These are phyloP conservation scores for Umbilicus rupestris DNA, from an alignment of 164 flowering plant species.

Conservation along the genomic window DNA sequence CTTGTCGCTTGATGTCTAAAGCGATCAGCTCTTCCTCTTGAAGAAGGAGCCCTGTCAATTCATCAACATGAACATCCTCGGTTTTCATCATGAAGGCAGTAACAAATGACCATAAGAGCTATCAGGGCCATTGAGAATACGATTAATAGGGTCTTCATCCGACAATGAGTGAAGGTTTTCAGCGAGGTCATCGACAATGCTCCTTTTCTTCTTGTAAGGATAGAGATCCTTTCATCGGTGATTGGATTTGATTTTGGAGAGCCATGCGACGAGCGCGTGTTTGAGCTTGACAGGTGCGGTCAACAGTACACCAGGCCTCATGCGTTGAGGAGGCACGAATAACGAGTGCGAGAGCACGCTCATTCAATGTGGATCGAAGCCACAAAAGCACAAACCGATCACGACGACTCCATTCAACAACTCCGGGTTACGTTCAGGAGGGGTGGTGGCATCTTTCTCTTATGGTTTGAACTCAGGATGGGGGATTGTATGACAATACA, in stretches of 20 bases:
- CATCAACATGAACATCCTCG: not conserved
- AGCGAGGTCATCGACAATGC: not conserved
- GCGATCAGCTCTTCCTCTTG: not conserved
- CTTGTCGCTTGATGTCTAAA: not conserved
- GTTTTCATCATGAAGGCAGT: slow-evolving; percentile 1
- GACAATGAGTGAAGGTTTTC: not conserved
- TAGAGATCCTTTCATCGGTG: not conserved
- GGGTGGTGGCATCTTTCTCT: not conserved
- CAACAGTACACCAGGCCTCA: not conserved
- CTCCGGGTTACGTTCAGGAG: not conserved
- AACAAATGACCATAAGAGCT: not conserved
- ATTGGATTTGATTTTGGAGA: not conserved
- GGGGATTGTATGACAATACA: not conserved
- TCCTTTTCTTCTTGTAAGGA: not conserved
- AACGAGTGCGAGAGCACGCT: not conserved
- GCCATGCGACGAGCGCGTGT: slow-evolving; percentile 1
- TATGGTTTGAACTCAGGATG: not conserved
- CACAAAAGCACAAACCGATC: slow-evolving; percentile 4
- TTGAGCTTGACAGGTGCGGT: slow-evolving; percentile 6
- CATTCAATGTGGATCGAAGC: slow-evolving; percentile 2
- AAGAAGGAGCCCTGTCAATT: not conserved
- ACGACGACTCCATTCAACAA: not conserved
- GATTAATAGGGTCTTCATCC: not conserved
- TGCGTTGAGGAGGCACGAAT: not conserved
- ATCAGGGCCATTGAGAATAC: not conserved